Evolutionary conservation across 768 basidiomycete species (phyloP).

Genomic region (Fomitopsis serialis): DNA sequence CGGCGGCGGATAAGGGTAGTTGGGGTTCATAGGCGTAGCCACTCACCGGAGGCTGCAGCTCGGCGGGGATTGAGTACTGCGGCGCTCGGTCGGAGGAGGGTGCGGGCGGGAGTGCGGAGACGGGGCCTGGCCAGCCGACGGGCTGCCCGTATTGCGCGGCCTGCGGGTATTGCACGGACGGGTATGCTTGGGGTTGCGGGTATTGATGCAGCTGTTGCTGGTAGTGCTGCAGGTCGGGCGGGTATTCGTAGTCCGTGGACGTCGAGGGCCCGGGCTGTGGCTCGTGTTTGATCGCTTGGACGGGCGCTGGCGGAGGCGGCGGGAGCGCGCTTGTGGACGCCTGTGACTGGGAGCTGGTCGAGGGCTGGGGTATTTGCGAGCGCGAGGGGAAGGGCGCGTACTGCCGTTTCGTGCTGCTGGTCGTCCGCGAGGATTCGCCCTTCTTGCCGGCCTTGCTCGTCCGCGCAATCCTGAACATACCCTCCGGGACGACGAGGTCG

Average conservation of each 20-base stretch:
- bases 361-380: slow-evolving; percentile 10
- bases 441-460: slow-evolving; percentile 16
- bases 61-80: background rate
- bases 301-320: slow-evolving; percentile 6
- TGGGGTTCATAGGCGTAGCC: background rate
- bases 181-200: background rate
- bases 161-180: background rate
- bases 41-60: slow-evolving; percentile 3
- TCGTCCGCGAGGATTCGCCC: slow-evolving; percentile 10
- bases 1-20: slow-evolving; percentile 2
- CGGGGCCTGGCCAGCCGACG: background rate
- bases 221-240: background rate
- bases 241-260: background rate
- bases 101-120: slow-evolving; percentile 2
- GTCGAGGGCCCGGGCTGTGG: background rate
- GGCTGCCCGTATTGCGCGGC: background rate
- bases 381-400: slow-evolving; percentile 36
- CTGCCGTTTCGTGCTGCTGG: slow-evolving; percentile 27
- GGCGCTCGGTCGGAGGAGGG: background rate
- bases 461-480: slow-evolving; percentile 58
- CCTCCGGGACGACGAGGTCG: slow-evolving; percentile 60
- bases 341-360: background rate
- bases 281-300: background rate
- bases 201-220: background rate
- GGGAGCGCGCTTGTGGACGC: slow-evolving; percentile 9